phyloP scores from a whole-genome alignment of 163 green algal species.

The Scenedesmus sp. region DNA sequence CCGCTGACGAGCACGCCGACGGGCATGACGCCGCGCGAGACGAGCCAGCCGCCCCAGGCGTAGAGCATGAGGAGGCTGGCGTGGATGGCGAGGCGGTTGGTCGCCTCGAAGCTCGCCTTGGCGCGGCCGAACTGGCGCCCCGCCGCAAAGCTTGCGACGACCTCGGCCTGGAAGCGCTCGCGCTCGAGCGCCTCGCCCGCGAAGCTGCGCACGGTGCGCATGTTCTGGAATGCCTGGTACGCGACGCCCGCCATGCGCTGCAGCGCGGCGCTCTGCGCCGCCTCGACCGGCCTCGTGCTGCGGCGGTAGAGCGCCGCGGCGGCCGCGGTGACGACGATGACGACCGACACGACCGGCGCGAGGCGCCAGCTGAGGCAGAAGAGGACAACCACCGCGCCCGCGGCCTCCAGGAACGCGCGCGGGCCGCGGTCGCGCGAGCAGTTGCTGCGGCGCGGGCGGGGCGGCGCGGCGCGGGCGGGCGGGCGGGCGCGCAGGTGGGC shows the following conservation, averaged over 20 bases:
- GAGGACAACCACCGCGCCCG: conserved; percentile 77
- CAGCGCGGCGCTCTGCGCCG: conserved; percentile 60
- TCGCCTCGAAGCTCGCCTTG: conserved; percentile 84
- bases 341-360: conserved; percentile 77
- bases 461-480: not conserved
- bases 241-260: conserved; percentile 75
- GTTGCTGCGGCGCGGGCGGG: conserved; percentile 58
- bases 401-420: conserved; percentile 79
- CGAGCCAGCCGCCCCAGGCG: conserved; percentile 73
- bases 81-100: conserved; percentile 85
- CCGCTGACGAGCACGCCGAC: conserved; percentile 79
- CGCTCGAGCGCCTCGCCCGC: conserved; percentile 79
- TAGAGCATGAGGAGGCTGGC: conserved; percentile 79
- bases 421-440: conserved; percentile 81
- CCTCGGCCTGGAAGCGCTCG: conserved; percentile 79
- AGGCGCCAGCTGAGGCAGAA: conserved; percentile 83
- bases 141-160: conserved; percentile 57
- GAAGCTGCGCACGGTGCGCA: conserved; percentile 76
- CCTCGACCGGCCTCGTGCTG: conserved; percentile 74
- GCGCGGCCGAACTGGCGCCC: conserved; percentile 61
- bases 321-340: conserved; percentile 72
- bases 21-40: conserved; percentile 70
- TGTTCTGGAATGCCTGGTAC: conserved; percentile 74
- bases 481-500: not conserved
- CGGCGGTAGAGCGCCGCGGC: conserved; percentile 78